Conservation (phyloP, 2,329 filamentous ascomycete genomes). For the Leptographium procerum region DNA sequence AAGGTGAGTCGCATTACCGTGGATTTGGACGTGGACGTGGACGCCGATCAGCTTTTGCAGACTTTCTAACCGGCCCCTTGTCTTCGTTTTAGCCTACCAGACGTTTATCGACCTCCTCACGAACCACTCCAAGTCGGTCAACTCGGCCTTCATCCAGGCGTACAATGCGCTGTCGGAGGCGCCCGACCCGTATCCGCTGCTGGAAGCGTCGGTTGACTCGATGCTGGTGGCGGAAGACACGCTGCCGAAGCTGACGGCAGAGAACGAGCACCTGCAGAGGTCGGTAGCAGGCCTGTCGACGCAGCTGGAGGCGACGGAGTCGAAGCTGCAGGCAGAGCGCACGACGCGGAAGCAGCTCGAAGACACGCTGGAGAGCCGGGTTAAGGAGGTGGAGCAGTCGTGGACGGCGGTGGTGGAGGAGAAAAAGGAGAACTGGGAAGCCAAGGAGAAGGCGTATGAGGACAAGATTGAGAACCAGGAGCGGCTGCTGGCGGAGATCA, state of each 20-base stretch:
- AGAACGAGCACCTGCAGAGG: conserved; percentile 78
- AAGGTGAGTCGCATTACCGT: too few relatives aligned
- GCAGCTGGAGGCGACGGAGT: conserved; percentile 75
- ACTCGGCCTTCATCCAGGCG: conserved; percentile 82
- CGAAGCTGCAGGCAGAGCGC: conserved; percentile 67
- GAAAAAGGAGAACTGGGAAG: conserved; percentile 92
- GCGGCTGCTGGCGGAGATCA: conserved; percentile 81
- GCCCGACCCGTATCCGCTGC: conserved; percentile 88
- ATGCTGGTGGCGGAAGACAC: conserved; percentile 88
- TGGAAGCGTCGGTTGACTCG: conserved; percentile 92
- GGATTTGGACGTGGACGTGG: too few relatives aligned
- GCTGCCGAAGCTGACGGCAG: conserved; percentile 74
- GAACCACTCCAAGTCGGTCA: conserved; percentile 89
- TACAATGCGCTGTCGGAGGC: conserved; percentile 93
- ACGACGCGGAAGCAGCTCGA: conserved; percentile 63
- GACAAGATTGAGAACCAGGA: conserved; percentile 95
- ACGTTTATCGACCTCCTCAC: conserved; percentile 93
- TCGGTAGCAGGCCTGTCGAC: conserved; percentile 63
- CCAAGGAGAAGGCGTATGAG: conserved; percentile 78
- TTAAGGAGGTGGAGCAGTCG: conserved; percentile 80
- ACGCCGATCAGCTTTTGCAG: too few relatives aligned
- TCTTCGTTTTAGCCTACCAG: conserved; percentile 90
- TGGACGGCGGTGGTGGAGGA: conserved; percentile 86
- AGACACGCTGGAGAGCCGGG: conserved; percentile 61
- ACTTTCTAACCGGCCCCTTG: too few relatives aligned